A percentile compares a stretch with the other conserved stretches of the same genome.
These are phyloP conservation scores for Trichoderma lentiforme DNA, from an alignment of 2,329 filamentous ascomycete species.

Conservation along the genomic window DNA sequence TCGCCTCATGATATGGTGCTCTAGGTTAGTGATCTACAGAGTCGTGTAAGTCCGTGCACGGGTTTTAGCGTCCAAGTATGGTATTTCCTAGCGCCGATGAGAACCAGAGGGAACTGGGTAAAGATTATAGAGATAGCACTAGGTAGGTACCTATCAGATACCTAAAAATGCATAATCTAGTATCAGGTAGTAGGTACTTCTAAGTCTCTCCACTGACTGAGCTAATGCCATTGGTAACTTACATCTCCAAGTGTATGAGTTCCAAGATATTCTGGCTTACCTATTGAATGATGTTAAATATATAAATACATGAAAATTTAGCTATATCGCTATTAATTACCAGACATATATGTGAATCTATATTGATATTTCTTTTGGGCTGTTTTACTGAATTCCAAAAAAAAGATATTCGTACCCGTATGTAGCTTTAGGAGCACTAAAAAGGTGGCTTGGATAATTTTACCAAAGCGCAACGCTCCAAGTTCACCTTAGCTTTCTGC, in stretches of 20 bases:
- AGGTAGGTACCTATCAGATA: not conserved
- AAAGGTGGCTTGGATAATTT: not conserved
- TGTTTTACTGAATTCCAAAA: not conserved
- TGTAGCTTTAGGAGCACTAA: not conserved
- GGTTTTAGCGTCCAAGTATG: not conserved
- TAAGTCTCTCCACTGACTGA: not conserved
- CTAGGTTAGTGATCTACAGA: not conserved
- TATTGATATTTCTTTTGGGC: not conserved
- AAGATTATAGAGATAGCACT: not conserved
- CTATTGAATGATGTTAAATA: not conserved
- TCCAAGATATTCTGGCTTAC: too few species aligned
- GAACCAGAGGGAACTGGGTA: not conserved
- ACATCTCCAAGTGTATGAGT: too few species aligned
- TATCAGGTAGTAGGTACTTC: not conserved
- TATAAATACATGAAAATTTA: not conserved
- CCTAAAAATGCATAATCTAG: not conserved
- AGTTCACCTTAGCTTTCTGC: not conserved
- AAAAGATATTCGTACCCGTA: not conserved
- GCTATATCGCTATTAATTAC: not conserved
- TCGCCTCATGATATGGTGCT: not conserved
- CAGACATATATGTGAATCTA: not conserved
- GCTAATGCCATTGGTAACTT: not conserved
- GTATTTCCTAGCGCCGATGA: not conserved
- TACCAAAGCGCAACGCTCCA: not conserved
- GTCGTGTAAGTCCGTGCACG: not conserved